Conservation (phyloP, 2,329 filamentous ascomycete genomes). For the Thielaviopsis punctulata region DNA sequence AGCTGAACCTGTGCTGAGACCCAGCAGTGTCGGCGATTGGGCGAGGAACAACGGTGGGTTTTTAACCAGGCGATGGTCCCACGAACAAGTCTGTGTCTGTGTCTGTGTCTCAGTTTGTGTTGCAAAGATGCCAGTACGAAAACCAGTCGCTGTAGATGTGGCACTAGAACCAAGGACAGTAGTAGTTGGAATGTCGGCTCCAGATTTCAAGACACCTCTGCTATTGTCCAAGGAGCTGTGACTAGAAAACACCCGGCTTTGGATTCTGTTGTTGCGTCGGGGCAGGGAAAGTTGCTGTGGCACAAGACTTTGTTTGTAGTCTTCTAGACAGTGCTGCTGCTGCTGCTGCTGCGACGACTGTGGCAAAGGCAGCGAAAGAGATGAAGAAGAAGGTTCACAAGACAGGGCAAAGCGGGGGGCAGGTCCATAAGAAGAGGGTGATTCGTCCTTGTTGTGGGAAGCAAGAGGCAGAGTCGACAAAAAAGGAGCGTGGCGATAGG, state of each 20-base stretch:
- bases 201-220: background rate
- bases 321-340: background rate
- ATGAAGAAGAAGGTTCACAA: background rate
- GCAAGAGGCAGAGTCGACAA: background rate
- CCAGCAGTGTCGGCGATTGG: background rate
- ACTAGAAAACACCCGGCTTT: background rate
- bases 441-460: background rate
- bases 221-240: background rate
- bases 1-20: background rate
- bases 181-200: no score
- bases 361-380: background rate
- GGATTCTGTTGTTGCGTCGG: background rate
- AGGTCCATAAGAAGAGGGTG: background rate
- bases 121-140: background rate
- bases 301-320: background rate
- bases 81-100: background rate
- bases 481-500: background rate
- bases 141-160: background rate
- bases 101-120: constrained; percentile 6
- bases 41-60: background rate
- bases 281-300: background rate
- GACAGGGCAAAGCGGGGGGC: background rate
- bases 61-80: background rate
- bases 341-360: no score
- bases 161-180: background rate